Evolutionary conservation across 306 rosid species (phyloP), one percentile per base, ranked within the genome.

Genomic region (Psophocarpus tetragonolobus): DNA sequence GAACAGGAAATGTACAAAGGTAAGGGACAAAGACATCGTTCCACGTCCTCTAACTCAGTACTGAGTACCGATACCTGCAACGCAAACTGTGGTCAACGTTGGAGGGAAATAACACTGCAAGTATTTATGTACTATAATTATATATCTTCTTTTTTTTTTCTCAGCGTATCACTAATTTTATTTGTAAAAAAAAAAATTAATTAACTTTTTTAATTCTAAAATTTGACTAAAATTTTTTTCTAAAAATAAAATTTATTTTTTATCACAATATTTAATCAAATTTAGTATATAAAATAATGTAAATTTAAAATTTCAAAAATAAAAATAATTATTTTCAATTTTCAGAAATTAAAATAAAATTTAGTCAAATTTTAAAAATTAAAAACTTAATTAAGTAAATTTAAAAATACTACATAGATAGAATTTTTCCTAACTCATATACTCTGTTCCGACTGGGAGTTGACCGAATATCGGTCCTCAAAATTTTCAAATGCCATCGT

Each of bases 1-100:
- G 74, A 82, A 57, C 39, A 3, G 36, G 41, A 79, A 48, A 82
- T 20, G 65, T 64, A 79, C 15, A 56, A 50, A 66, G 79, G 61
- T 65, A 57, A 57, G 71, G 60, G 65, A 53, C 14, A 71, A 51
- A 64, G 80, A 71, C 78, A 73, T 82, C 67, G 45, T 29, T 62
- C 29, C 65, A 23, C 70, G 36, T 23, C 38, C 73, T n/a, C 71
- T n/a, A n/a, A 13, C 70, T 50, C 21, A 48, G n/a, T 30, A 7
- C 66, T 50, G 30, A 48, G n/a, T 30, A 7, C 66, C 32, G 39
- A 58, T 24, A 74, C 26, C 71, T 50, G 66, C 78, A 39, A 42
- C 24, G 23, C n/a, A 29, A 29, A 60, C 66, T 60, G 38, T 29
- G 65, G 3, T 12, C 24, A 24, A 32, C 30, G 9, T 27, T 70